phyloP scores from a whole-genome alignment of 108 stramenopile genomes.

The Cyclotella baltica region DNA sequence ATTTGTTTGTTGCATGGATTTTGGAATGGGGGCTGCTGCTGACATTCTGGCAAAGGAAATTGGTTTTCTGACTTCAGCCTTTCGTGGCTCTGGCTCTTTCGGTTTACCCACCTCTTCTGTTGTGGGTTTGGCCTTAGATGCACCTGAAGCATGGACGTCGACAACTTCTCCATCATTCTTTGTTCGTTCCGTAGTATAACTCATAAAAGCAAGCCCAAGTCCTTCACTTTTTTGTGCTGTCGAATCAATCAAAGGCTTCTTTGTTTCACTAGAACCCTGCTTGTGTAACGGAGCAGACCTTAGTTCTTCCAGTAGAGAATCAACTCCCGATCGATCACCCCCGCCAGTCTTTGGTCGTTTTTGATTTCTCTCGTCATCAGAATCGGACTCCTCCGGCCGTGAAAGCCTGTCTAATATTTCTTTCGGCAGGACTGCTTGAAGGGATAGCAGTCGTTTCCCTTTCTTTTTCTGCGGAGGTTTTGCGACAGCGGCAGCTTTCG shows the following conservation, averaged over 20 bases:
- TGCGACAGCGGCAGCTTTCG: not conserved
- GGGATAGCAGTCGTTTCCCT: conserved; percentile 47
- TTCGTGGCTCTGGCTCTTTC: not conserved
- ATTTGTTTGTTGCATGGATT: not conserved
- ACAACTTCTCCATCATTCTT: conserved; percentile 19
- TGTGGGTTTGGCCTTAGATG: not conserved
- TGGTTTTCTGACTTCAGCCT: not conserved
- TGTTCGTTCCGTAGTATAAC: conserved; percentile 9
- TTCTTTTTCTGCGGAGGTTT: conserved; percentile 1
- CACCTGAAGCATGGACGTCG: conserved; percentile 26
- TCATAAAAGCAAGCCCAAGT: conserved; percentile 47
- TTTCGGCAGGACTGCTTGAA: conserved; percentile 47
- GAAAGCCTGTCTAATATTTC: conserved; percentile 60
- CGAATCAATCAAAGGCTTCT: not conserved
- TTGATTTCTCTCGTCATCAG: not conserved
- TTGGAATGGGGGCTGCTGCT: conserved; percentile 31
- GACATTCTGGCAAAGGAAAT: conserved; percentile 27
- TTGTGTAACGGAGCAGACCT: conserved; percentile 25
- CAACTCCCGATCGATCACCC: conserved; percentile 29
- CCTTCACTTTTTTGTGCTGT: conserved; percentile 5
- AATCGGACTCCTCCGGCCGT: conserved; percentile 12
- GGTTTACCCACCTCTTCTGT: not conserved
- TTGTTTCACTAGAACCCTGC: not conserved
- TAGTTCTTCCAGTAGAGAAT: conserved; percentile 38
- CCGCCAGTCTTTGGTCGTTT: not conserved